phyloP scores from a whole-genome alignment of 495 filamentous ascomycete genomes.

The Podospora comata region DNA sequence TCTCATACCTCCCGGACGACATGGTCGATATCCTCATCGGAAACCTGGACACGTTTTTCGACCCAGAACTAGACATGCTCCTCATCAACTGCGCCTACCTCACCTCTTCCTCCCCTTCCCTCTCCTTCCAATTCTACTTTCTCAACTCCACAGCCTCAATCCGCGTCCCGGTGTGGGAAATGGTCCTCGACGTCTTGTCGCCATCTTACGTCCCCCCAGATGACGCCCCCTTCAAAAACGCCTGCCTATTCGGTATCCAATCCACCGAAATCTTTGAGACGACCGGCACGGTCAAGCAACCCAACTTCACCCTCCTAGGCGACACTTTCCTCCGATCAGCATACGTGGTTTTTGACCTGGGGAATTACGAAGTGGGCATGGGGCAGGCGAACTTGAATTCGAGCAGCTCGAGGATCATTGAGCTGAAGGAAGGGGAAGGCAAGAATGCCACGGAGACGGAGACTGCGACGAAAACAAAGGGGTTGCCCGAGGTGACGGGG shows the following conservation, averaged over 20 bases:
- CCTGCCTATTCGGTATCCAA: slow-evolving; percentile 47
- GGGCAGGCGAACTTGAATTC: slow-evolving; percentile 84
- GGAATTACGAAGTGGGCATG: slow-evolving; percentile 77
- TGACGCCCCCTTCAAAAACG: slow-evolving; percentile 30
- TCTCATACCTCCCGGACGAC: slow-evolving; percentile 70
- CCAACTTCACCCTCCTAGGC: slow-evolving; percentile 53
- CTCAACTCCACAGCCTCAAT: slow-evolving; percentile 54
- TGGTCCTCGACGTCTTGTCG: slow-evolving; percentile 60
- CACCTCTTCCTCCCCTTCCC: slow-evolving; percentile 24
- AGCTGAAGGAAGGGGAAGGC: slow-evolving; percentile 28
- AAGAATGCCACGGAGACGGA: too few species aligned
- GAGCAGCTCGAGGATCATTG: slow-evolving; percentile 41
- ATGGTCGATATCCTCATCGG: slow-evolving; percentile 57
- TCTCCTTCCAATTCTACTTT: slow-evolving; percentile 53
- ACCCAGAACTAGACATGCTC: slow-evolving; percentile 41
- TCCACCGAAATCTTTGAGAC: slow-evolving; percentile 28
- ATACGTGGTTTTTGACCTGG: slow-evolving; percentile 90
- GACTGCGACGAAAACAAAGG: background rate
- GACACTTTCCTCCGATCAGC: slow-evolving; percentile 91
- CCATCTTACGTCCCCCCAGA: slow-evolving; percentile 21
- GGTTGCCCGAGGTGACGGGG: slow-evolving; percentile 40
- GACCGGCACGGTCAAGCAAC: slow-evolving; percentile 8
- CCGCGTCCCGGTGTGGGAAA: slow-evolving; percentile 65
- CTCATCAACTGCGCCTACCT: slow-evolving; percentile 49
- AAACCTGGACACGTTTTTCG: slow-evolving; percentile 52